Base-by-base conservation (phyloP, 495 filamentous ascomycete genomes). In the Neurospora cerealis region DNA sequence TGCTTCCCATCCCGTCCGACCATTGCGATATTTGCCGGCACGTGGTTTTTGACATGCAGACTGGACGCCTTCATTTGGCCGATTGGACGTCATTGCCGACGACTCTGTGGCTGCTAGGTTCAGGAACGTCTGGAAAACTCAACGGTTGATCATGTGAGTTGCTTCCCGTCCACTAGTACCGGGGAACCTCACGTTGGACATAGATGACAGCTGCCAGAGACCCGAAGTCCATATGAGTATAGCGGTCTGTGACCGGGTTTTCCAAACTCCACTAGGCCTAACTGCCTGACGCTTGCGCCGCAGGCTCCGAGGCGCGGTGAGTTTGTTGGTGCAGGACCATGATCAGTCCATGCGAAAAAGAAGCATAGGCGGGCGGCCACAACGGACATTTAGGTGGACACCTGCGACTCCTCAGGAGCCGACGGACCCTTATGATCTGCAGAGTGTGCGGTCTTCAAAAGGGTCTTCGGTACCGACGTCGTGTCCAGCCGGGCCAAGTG, bases 171-270 rank as follows among this genome's bases (percentile, higher is more conserved):
- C 39, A 69, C 42, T 21, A 40, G 70, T 73, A 70, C 32, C 71
- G 73, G 39, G 70, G 48, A 74, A 71, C 32, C 28, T 76, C 5
- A 28, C 69, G 79, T 81, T 78, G 75, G 77, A 80, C 77, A 79
- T 81, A 79, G 76, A 82, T 78, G 77, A 77, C 5, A 37, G 71
- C 66, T 66, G 71, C 42, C 71, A 73, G 72, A 66, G 75, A 60
- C 37, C 38, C 21, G 72, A 46, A 71, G 70, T 41, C 42, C 21
- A 77, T 74, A 74, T 73, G 62, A 74, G 73, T 38, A 3, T 38
- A 38, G 37, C 71, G 70, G 42, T 71, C 71, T 75, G 71, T 75
- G 76, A 81, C 81, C 78, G 75, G 79, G 78, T 80, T 80, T 76
- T 72, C 69, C 36, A 19, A 73, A 69, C 69, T 74, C 48, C 66